Evolutionary conservation across 768 basidiomycete species (phyloP), one percentile per base, ranked within the genome.

Genomic region (Tylopilus felleus): DNA sequence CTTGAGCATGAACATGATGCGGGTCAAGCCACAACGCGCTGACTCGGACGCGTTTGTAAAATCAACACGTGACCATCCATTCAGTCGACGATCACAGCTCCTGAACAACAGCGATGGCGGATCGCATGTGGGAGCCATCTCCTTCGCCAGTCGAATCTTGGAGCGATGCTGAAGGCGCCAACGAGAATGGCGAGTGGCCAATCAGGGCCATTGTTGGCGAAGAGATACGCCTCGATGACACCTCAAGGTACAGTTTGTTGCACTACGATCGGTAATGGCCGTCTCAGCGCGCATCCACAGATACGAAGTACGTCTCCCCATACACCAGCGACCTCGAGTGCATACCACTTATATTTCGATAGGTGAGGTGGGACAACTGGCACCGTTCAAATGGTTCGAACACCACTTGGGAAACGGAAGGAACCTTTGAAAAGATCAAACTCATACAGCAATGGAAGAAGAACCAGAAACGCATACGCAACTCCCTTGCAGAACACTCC

Each of bases 331-430:
- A 13, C 16, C 9, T 50, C 21, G 6, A 6, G 1, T 27, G 17
- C 27, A 8, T 23, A 17, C 19, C n/a, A 22, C 42, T 55, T 16
- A 55, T 28, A 27, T 21, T n/a, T n/a, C n/a, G n/a, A 44, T 54
- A 84, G 81, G 77, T 81, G 5, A 68, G 72, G 55, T 84, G 83
- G 83, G 71, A 65, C 19, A 67, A 71, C 36, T 85, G 83, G 83
- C 63, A 63, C 21, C 78, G 82, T 23, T 39, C 52, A 2, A 78
- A 84, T 58, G 80, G 77, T 0, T 79, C 82, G 8, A 80, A 78
- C 56, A 78, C 77, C 2, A 83, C 83, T 8, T 85, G 82, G 82
- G 64, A 76, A 36, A 67, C 65, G 22, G 62, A 64, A 14, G 45
- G 53, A 25, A 56, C 19, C 14, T 56, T 66, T 21, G 61, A 68